Conservation (phyloP, 306 rosid species). For the Crataegus laevigata region DNA sequence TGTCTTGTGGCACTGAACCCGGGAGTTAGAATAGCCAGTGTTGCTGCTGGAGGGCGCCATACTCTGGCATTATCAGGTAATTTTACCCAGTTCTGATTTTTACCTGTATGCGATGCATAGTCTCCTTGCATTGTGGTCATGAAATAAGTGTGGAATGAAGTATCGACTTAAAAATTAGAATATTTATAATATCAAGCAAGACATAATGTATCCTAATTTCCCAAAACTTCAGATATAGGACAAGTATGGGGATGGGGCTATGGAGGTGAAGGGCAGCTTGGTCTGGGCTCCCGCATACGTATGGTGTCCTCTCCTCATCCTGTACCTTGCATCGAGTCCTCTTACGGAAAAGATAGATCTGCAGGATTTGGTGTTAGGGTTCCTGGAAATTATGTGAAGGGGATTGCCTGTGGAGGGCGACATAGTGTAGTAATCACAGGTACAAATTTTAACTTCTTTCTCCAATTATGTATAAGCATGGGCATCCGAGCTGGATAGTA, state of each 20-base stretch:
- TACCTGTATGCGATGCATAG: slow-evolving; percentile 2
- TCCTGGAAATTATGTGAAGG: slow-evolving; percentile 73
- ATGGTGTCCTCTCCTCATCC: slow-evolving; percentile 96
- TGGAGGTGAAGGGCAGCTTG: slow-evolving; percentile 99
- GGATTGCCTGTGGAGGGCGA: slow-evolving; percentile 95
- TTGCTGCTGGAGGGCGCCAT: slow-evolving; percentile 97
- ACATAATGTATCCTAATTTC: slow-evolving; percentile 25
- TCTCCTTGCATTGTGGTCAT: slow-evolving; percentile 8
- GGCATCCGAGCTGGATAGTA: not conserved
- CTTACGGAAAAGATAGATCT: slow-evolving; percentile 55
- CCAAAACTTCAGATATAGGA: slow-evolving; percentile 69
- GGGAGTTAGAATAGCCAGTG: slow-evolving; percentile 66
- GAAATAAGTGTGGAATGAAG: slow-evolving; percentile 3
- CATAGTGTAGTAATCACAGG: slow-evolving; percentile 95
- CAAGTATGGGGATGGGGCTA: slow-evolving; percentile 99
- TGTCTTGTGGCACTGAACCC: slow-evolving; percentile 78
- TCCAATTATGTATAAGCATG: not conserved
- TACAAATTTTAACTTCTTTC: slow-evolving; percentile 7
- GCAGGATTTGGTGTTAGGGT: slow-evolving; percentile 44
- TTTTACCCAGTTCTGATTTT: slow-evolving; percentile 1
- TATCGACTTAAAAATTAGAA: slow-evolving; percentile 8
- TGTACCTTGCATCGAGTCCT: slow-evolving; percentile 63
- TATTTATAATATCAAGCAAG: slow-evolving; percentile 15
- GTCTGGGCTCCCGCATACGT: slow-evolving; percentile 86
- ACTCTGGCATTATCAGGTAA: slow-evolving; percentile 80